A percentile compares a stretch with the other conserved stretches of the same genome.
Evolutionary conservation across 2,329 filamentous ascomycete species (phyloP).

Genomic region (Cephalotrichum gorgonifer): DNA sequence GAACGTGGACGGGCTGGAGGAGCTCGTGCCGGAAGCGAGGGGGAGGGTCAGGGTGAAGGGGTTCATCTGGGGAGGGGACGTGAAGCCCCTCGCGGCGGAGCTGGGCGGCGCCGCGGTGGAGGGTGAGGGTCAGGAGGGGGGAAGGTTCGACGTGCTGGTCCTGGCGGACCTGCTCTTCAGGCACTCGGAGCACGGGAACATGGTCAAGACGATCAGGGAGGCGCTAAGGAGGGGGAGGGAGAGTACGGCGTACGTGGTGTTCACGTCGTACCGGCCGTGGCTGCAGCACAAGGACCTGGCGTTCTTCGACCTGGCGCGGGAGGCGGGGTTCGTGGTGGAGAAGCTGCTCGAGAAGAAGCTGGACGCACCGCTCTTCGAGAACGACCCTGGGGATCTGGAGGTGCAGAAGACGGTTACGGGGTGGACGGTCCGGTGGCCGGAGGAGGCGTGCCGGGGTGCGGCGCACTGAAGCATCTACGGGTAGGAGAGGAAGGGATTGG

Average conservation of each 20-base stretch:
- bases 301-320: constrained; percentile 68
- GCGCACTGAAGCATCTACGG: no score
- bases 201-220: constrained; percentile 60
- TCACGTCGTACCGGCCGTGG: constrained; percentile 91
- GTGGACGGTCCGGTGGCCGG: constrained; percentile 60
- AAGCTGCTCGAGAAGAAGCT: constrained; percentile 74
- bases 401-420: constrained; percentile 75
- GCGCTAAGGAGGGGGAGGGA: constrained; percentile 47
- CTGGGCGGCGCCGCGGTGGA: constrained; percentile 32
- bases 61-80: constrained; percentile 72
- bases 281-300: constrained; percentile 71
- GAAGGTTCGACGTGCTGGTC: constrained; percentile 68
- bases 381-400: constrained; percentile 75
- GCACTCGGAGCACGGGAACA: constrained; percentile 72
- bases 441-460: constrained; percentile 15
- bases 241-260: constrained; percentile 74
- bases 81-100: constrained; percentile 45
- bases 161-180: constrained; percentile 87
- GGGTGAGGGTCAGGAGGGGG: constrained; percentile 34
- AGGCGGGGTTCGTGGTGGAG: constrained; percentile 62
- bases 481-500: neutral
- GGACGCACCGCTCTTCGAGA: constrained; percentile 81
- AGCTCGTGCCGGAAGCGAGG: constrained; percentile 19
- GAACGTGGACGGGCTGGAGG: constrained; percentile 55
- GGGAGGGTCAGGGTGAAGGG: constrained; percentile 49